These are phyloP conservation scores for Escovopsis sp. DNA, from an alignment of 2,329 filamentous ascomycete species.

Conservation along the genomic window DNA sequence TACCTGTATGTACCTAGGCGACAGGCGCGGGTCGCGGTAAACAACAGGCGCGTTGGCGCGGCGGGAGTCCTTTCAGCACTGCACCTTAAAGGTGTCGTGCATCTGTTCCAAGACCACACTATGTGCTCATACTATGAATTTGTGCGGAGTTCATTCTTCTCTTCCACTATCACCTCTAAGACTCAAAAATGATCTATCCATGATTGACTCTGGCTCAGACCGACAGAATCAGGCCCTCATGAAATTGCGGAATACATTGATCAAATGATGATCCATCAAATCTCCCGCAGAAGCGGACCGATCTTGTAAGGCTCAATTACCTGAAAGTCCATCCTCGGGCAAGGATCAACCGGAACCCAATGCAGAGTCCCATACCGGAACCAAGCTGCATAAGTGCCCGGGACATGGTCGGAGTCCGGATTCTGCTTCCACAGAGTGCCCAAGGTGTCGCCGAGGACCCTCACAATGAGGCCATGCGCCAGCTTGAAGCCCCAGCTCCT, in stretches of 20 bases:
- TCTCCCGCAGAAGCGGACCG: slow-evolving; percentile 14
- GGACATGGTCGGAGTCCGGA: slow-evolving; percentile 30
- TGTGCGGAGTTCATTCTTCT: no score
- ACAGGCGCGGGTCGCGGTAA: no score
- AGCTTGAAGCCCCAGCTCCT: slow-evolving; percentile 41
- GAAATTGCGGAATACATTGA: no score
- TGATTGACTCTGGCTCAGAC: no score
- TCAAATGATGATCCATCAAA: neutral
- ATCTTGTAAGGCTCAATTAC: slow-evolving; percentile 23
- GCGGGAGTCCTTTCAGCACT: no score
- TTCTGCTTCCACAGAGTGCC: slow-evolving; percentile 38
- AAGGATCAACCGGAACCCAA: slow-evolving; percentile 30
- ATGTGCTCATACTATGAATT: no score
- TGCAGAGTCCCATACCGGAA: slow-evolving; percentile 33
- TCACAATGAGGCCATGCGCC: slow-evolving; percentile 37
- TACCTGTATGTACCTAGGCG: no score
- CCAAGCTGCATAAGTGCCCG: slow-evolving; percentile 40
- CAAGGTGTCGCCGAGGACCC: slow-evolving; percentile 33
- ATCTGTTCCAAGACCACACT: no score
- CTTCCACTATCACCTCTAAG: no score
- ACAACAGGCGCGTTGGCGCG: no score
- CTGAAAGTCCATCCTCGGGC: slow-evolving; percentile 19
- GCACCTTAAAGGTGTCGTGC: no score
- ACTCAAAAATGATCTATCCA: no score
- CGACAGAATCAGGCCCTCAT: neutral